Conservation (phyloP, 768 basidiomycete genomes). For the Russula dissimulans region DNA sequence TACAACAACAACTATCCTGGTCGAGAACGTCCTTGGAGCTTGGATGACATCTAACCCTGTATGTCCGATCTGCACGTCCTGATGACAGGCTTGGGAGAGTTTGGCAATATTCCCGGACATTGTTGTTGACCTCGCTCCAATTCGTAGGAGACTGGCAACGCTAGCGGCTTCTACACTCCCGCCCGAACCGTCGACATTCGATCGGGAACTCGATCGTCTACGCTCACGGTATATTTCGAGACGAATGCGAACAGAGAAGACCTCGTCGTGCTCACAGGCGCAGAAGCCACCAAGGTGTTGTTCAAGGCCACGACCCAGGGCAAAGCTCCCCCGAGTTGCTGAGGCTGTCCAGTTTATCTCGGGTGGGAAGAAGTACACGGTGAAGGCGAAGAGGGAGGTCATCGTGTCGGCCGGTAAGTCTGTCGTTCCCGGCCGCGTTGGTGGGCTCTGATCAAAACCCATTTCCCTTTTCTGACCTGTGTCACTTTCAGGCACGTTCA, state of each 20-base stretch:
- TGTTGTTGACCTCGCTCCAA: neutral
- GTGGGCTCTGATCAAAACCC: no score
- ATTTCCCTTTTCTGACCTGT: no score
- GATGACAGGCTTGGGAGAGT: neutral
- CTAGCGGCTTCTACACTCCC: slow-evolving; percentile 16
- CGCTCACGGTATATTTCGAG: slow-evolving; percentile 18
- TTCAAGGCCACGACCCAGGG: slow-evolving; percentile 2
- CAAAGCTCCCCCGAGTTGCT: slow-evolving; percentile 20
- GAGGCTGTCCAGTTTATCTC: no score
- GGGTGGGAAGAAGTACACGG: no score
- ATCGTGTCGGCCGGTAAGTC: no score
- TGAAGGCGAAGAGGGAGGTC: no score
- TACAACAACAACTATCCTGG: slow-evolving; percentile 17
- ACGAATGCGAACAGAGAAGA: slow-evolving; percentile 7
- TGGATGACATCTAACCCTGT: slow-evolving; percentile 12
- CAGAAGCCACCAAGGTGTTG: slow-evolving; percentile 11
- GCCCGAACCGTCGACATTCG: slow-evolving; percentile 15
- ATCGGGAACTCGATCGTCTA: slow-evolving; percentile 15
- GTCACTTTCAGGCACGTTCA: slow-evolving; percentile 31
- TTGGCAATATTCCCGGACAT: no score
- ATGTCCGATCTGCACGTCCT: neutral
- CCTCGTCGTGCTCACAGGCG: neutral
- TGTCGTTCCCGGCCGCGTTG: no score
- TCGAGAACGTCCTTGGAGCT: slow-evolving; percentile 10
- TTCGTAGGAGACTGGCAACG: no score